Conservation (phyloP, 768 basidiomycete species). For the Glaciozyma antarctica region DNA sequence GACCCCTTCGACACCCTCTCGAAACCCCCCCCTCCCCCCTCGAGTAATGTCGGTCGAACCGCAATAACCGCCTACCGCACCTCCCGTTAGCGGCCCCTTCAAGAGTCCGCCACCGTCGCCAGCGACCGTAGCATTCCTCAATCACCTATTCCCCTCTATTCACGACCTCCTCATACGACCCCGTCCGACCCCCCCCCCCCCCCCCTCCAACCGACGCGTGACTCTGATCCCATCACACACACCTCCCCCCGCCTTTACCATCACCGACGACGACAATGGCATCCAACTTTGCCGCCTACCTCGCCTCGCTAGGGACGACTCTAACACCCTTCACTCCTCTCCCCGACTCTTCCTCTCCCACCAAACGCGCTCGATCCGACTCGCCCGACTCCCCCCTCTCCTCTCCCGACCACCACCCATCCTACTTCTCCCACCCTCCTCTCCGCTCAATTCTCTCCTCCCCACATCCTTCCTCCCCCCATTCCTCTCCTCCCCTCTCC, state of each 20-base stretch:
- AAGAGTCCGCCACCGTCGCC: no score
- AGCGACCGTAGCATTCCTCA: no score
- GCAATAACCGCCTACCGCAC: no score
- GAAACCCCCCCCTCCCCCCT: no score
- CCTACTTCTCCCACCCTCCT: neutral
- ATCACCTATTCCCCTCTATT: no score
- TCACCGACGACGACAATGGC: neutral
- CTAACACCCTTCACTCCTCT: neutral
- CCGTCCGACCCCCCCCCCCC: no score
- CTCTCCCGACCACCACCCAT: neutral
- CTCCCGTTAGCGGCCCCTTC: no score
- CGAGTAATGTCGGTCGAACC: no score
- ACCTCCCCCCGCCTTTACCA: neutral
- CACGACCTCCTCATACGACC: no score
- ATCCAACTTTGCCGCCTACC: conserved; percentile 2
- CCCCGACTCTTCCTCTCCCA: conserved; percentile 11
- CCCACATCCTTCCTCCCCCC: neutral
- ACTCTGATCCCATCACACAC: neutral
- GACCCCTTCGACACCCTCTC: no score
- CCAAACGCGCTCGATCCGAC: conserved; percentile 24
- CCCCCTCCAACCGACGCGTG: no score
- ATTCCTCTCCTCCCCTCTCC: conserved; percentile 18
- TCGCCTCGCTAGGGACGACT: neutral
- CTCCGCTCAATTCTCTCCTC: conserved; percentile 26
- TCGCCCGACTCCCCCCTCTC: conserved; percentile 21